Percentiles rank a stretch among this genome's conserved stretches.
phyloP scores from a whole-genome alignment of 1,139 yeast genomes.

The Lodderomyces orthopsilosis region DNA sequence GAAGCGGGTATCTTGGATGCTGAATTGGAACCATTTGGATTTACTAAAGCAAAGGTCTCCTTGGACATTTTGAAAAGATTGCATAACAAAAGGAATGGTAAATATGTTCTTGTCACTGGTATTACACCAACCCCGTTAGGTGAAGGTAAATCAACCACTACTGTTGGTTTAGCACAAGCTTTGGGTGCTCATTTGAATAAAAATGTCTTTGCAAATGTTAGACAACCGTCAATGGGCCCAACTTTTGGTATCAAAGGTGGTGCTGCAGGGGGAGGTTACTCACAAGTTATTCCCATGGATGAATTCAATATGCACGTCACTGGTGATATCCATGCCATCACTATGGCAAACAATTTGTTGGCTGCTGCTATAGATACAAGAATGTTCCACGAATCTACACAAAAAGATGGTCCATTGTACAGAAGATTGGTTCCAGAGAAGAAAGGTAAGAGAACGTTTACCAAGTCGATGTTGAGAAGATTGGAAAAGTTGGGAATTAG shows the following conservation, averaged over 20 bases:
- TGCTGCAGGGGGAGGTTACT: conserved; percentile 99
- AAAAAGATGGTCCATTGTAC: conserved; percentile 82
- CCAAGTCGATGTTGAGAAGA: conserved; percentile 76
- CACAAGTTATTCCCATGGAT: conserved; percentile 99
- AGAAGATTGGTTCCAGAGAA: conserved; percentile 85
- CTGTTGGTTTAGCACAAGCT: conserved; percentile 95
- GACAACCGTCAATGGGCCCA: conserved; percentile 99
- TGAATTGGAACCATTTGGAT: conserved; percentile 90
- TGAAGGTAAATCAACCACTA: conserved; percentile 97
- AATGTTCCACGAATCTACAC: conserved; percentile 96
- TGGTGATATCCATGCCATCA: conserved; percentile 96
- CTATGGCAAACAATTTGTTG: conserved; percentile 90
- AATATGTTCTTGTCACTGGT: conserved; percentile 91
- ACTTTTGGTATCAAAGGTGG: conserved; percentile 99
- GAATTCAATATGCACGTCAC: conserved; percentile 98
- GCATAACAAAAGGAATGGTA: conserved; percentile 69
- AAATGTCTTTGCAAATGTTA: conserved; percentile 89
- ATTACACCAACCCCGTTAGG: conserved; percentile 98
- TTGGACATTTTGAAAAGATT: conserved; percentile 73
- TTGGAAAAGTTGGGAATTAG: conserved; percentile 76
- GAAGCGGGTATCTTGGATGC: conserved; percentile 81
- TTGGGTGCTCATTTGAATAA: conserved; percentile 88
- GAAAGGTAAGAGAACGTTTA: conserved; percentile 77
- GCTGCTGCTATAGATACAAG: conserved; percentile 99
- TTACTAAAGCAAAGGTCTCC: conserved; percentile 88